A percentile compares a stretch with the other conserved stretches of the same genome.
Conservation (phyloP, 139 green algal genomes). For the Raphidocelis subcapitata region DNA sequence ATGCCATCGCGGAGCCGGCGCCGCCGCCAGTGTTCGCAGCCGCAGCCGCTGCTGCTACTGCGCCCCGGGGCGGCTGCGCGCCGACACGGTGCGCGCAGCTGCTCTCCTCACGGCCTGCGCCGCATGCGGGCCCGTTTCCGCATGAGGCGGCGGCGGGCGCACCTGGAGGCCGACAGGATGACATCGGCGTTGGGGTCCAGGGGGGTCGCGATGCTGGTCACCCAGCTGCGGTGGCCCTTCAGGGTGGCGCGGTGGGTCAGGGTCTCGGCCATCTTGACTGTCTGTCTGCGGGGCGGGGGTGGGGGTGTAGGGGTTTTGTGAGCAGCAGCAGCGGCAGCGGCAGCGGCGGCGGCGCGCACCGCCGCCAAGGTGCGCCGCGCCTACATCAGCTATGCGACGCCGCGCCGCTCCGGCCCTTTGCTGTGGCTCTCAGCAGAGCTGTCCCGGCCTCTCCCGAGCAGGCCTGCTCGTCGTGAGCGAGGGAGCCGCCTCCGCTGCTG, state of each 20-base stretch:
- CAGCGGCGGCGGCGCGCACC: too few species aligned
- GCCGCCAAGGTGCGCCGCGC: too few species aligned
- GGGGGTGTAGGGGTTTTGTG: too few species aligned
- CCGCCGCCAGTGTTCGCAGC: neutral
- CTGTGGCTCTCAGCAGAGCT: too few species aligned
- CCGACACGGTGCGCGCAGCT: neutral
- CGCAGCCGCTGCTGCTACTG: neutral
- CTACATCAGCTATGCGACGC: too few species aligned
- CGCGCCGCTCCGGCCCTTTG: too few species aligned
- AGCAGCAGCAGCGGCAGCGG: too few species aligned
- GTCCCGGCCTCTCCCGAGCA: too few species aligned
- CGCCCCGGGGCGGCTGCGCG: neutral
- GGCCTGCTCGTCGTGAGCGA: too few species aligned
- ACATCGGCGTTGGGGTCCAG: conserved; percentile 93
- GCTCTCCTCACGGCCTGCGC: neutral
- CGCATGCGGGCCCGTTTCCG: neutral
- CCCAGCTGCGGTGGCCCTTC: conserved; percentile 70
- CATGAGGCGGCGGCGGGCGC: conserved; percentile 4
- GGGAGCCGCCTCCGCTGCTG: too few species aligned
- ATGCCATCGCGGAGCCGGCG: neutral
- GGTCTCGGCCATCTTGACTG: conserved; percentile 69
- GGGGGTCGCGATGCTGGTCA: conserved; percentile 87
- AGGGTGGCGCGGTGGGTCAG: conserved; percentile 77
- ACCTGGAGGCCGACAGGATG: conserved; percentile 92
- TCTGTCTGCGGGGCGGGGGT: too few species aligned